A percentile compares a stretch with the other conserved stretches of the same genome.
Conservation (phyloP, 2,329 filamentous ascomycete species). For the Xylaria sp. region DNA sequence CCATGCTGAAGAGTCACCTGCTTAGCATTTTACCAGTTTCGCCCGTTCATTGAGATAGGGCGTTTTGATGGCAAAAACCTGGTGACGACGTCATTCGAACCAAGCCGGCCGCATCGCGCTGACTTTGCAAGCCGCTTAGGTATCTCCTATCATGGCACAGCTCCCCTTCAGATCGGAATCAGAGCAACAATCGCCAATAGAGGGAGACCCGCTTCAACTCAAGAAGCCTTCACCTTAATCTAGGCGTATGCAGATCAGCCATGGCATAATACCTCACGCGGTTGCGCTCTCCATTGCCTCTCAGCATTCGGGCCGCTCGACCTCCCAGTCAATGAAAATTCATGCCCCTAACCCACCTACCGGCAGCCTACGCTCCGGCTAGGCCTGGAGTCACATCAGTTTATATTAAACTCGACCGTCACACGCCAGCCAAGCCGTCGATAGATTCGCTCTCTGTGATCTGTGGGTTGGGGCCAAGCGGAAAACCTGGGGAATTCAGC, state of each 20-base stretch:
- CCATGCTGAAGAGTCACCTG: background rate
- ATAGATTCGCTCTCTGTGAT: constrained; percentile 28
- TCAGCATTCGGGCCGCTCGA: constrained; percentile 27
- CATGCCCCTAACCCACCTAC: constrained; percentile 19
- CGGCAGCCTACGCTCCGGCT: constrained; percentile 34
- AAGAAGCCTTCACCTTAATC: constrained; percentile 4
- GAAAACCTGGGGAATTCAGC: constrained; percentile 46
- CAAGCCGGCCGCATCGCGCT: background rate
- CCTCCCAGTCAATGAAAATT: constrained; percentile 17
- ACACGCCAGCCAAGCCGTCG: constrained; percentile 14
- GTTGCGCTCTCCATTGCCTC: background rate
- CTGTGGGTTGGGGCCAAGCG: constrained; percentile 38
- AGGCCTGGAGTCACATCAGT: constrained; percentile 21
- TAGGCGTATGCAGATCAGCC: constrained; percentile 6
- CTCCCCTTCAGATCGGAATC: background rate
- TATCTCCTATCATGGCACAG: background rate
- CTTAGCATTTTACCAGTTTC: background rate
- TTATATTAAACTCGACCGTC: constrained; percentile 33
- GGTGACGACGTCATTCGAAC: background rate
- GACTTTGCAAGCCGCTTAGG: constrained; percentile 2
- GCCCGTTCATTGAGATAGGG: background rate
- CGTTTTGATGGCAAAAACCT: background rate
- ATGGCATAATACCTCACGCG: background rate
- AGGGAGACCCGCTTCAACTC: background rate
- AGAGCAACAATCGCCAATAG: background rate